A percentile compares a stretch with the other conserved stretches of the same genome.
Conservation (phyloP, 352 stramenopile genomes). For the Phytophthora pluvialis region DNA sequence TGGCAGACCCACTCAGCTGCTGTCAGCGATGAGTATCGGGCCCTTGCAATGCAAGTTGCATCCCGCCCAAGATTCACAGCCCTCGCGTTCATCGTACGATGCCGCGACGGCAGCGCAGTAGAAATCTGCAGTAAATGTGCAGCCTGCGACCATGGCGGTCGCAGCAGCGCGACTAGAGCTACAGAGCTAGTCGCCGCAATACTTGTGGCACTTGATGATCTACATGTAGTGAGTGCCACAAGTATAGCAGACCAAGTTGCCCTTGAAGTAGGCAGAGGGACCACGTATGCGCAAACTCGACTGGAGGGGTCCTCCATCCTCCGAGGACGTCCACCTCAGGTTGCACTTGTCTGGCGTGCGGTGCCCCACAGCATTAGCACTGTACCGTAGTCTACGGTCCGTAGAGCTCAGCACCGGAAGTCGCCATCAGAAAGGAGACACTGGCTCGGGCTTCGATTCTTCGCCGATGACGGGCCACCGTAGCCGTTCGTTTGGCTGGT, state of each 20-base stretch:
- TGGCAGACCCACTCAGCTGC: slow-evolving; percentile 8
- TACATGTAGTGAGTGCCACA: too few species aligned
- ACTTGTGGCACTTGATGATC: not conserved
- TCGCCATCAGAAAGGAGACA: not conserved
- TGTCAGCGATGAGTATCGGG: not conserved
- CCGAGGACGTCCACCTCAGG: slow-evolving; percentile 5
- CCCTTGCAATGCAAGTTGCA: too few species aligned
- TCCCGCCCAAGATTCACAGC: slow-evolving; percentile 11
- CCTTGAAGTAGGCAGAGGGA: slow-evolving; percentile 23
- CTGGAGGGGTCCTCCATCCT: not conserved
- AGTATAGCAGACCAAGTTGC: slow-evolving; percentile 3
- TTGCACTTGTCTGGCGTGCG: slow-evolving; percentile 9
- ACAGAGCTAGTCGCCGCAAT: not conserved
- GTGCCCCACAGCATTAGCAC: slow-evolving; percentile 4
- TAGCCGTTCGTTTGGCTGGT: slow-evolving; percentile 21
- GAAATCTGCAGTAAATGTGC: not conserved
- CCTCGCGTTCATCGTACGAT: not conserved
- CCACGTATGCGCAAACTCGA: slow-evolving; percentile 6
- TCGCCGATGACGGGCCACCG: not conserved
- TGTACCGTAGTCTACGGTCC: too few species aligned
- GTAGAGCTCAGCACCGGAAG: not conserved
- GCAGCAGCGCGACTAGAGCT: slow-evolving; percentile 2
- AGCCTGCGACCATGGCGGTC: not conserved
- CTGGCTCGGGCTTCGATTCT: not conserved
- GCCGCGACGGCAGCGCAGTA: not conserved